A percentile compares a stretch with the other conserved stretches of the same genome.
These are phyloP conservation scores for Cryptosporidium sp. DNA, from an alignment of 169 alveolate genomes.

Conservation along the genomic window DNA sequence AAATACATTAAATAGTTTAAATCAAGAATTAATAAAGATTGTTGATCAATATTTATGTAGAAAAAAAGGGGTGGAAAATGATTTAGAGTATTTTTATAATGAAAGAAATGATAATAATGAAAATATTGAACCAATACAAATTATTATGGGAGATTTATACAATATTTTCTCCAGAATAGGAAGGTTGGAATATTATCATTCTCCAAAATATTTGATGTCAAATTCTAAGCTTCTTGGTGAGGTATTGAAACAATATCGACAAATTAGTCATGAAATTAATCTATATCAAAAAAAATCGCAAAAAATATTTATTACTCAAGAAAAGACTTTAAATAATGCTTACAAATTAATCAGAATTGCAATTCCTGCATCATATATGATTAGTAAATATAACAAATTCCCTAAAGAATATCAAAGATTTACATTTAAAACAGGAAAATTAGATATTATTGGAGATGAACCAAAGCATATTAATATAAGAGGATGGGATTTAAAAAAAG, in stretches of 20 bases:
- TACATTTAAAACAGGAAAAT: constrained; percentile 4
- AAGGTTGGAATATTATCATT: constrained; percentile 27
- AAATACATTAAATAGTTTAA: not conserved
- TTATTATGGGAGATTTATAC: constrained; percentile 33
- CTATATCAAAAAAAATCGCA: constrained; percentile 5
- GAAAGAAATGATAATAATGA: not conserved
- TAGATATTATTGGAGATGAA: constrained; percentile 26
- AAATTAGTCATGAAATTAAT: constrained; percentile 6
- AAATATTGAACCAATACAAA: constrained; percentile 31
- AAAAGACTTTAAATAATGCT: constrained; percentile 4
- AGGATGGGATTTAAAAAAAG: constrained; percentile 56
- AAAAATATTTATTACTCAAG: constrained; percentile 20
- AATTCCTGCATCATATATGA: constrained; percentile 48
- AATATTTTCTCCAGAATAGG: constrained; percentile 35
- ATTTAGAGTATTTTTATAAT: not conserved
- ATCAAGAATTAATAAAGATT: not conserved
- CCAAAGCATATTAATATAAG: constrained; percentile 17
- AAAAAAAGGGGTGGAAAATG: not conserved
- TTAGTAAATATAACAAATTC: constrained; percentile 36
- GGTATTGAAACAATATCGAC: constrained; percentile 5
- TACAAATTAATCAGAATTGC: constrained; percentile 8
- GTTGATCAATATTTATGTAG: constrained; percentile 29
- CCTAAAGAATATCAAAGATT: constrained; percentile 39
- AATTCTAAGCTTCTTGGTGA: constrained; percentile 23
- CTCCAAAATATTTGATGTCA: constrained; percentile 15